These are phyloP conservation scores for Sporothrix pallida DNA, from an alignment of 2,329 filamentous ascomycete genomes.

Conservation along the genomic window DNA sequence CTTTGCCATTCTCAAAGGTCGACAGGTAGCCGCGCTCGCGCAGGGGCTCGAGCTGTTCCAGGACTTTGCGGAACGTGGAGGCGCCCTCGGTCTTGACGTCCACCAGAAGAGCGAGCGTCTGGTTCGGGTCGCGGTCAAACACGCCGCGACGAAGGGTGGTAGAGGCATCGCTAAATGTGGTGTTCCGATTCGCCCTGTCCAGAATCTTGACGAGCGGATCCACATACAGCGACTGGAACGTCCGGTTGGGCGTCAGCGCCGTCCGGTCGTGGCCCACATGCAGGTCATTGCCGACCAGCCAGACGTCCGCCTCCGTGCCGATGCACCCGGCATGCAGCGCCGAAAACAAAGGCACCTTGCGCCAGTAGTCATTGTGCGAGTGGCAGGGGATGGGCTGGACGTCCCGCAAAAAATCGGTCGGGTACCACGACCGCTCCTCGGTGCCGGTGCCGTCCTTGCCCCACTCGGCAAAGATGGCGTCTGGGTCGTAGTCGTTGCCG, in stretches of 20 bases:
- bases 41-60: constrained; percentile 63
- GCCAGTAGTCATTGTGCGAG: constrained; percentile 75
- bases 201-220: constrained; percentile 67
- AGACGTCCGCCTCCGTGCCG: constrained; percentile 72
- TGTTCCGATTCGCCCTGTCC: constrained; percentile 54
- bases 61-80: constrained; percentile 58
- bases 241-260: constrained; percentile 60
- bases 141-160: constrained; percentile 60
- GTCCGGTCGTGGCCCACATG: constrained; percentile 64
- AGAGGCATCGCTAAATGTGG: constrained; percentile 50
- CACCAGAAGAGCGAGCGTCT: constrained; percentile 67
- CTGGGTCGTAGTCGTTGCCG: constrained; percentile 38
- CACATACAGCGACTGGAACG: constrained; percentile 68
- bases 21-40: constrained; percentile 63
- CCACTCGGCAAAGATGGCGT: constrained; percentile 46
- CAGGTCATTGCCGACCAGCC: constrained; percentile 55
- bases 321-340: constrained; percentile 65
- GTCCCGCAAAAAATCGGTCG: constrained; percentile 59
- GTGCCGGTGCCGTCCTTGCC: constrained; percentile 47
- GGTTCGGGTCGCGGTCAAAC: constrained; percentile 58
- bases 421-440: constrained; percentile 52
- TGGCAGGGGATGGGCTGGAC: constrained; percentile 48
- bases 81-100: constrained; percentile 69
- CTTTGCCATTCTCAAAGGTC: constrained; percentile 55
- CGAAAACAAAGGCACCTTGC: constrained; percentile 66